Evolutionary conservation across 2,329 filamentous ascomycete genomes (phyloP).

Genomic region (Gnomoniopsis smithogilvyi): DNA sequence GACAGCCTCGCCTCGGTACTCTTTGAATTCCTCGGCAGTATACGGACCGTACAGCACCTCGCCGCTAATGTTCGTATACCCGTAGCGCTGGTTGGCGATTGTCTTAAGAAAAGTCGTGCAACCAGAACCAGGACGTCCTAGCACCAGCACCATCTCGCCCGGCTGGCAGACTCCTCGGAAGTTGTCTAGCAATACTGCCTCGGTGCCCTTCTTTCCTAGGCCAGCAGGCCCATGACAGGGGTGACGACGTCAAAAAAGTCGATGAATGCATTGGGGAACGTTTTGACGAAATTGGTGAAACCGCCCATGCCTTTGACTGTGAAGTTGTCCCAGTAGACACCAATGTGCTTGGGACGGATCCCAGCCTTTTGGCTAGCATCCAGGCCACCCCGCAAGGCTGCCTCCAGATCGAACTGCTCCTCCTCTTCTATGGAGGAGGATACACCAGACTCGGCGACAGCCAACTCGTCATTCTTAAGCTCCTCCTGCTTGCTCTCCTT

Average conservation of each 20-base stretch:
- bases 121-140: slow-evolving; percentile 72
- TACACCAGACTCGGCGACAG: slow-evolving; percentile 36
- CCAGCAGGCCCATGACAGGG: slow-evolving; percentile 60
- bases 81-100: slow-evolving; percentile 62
- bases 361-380: slow-evolving; percentile 72
- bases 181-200: slow-evolving; percentile 70
- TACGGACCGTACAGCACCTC: slow-evolving; percentile 78
- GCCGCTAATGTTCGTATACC: slow-evolving; percentile 56
- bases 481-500: not conserved
- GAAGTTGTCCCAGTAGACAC: slow-evolving; percentile 74
- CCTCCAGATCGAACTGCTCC: slow-evolving; percentile 72
- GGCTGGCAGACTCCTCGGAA: slow-evolving; percentile 71
- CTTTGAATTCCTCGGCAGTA: slow-evolving; percentile 65
- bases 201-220: slow-evolving; percentile 62
- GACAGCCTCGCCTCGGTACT: slow-evolving; percentile 76
- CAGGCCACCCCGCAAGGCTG: slow-evolving; percentile 67
- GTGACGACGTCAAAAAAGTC: slow-evolving; percentile 73
- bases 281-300: slow-evolving; percentile 67
- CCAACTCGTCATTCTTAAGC: slow-evolving; percentile 28
- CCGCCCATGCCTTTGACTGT: slow-evolving; percentile 75
- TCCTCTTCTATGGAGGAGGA: slow-evolving; percentile 40
- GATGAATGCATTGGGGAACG: slow-evolving; percentile 74
- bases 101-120: slow-evolving; percentile 69
- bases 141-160: slow-evolving; percentile 84
- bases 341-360: slow-evolving; percentile 76